Conservation (phyloP, 179 eudicot species). For the Beta corolliflora region DNA sequence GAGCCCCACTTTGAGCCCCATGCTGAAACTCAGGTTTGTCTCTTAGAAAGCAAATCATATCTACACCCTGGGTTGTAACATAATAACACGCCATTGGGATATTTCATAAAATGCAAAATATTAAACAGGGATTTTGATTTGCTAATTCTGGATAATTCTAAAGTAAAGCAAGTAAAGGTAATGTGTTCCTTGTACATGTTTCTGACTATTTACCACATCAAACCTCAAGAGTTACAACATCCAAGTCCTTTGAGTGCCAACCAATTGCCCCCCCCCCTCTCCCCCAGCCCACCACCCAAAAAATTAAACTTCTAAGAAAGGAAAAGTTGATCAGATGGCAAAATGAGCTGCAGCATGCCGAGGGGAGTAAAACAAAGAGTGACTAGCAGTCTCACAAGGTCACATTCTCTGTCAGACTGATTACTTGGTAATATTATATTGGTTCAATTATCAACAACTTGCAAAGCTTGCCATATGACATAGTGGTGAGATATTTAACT, state of each 20-base stretch:
- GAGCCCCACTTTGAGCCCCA: not conserved
- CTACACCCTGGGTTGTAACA: not conserved
- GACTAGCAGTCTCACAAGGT: not conserved
- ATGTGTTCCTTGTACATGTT: not conserved
- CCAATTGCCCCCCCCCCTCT: not conserved
- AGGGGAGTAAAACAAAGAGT: not conserved
- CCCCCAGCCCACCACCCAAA: no score
- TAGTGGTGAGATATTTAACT: not conserved
- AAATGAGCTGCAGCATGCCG: not conserved
- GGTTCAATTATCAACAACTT: no score
- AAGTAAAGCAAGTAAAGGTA: not conserved
- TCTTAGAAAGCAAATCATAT: not conserved
- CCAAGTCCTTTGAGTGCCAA: not conserved
- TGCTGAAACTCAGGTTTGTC: not conserved
- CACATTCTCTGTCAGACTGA: not conserved
- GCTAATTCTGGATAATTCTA: not conserved
- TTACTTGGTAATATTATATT: not conserved
- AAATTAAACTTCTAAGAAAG: not conserved
- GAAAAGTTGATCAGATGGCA: not conserved
- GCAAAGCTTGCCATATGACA: not conserved
- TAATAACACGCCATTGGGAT: not conserved
- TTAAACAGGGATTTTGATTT: not conserved
- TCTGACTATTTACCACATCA: not conserved
- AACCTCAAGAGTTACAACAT: not conserved
- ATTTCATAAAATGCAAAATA: not conserved